Evolutionary conservation across 345 rosid genomes (phyloP).

Genomic region (Citrus unshiu): DNA sequence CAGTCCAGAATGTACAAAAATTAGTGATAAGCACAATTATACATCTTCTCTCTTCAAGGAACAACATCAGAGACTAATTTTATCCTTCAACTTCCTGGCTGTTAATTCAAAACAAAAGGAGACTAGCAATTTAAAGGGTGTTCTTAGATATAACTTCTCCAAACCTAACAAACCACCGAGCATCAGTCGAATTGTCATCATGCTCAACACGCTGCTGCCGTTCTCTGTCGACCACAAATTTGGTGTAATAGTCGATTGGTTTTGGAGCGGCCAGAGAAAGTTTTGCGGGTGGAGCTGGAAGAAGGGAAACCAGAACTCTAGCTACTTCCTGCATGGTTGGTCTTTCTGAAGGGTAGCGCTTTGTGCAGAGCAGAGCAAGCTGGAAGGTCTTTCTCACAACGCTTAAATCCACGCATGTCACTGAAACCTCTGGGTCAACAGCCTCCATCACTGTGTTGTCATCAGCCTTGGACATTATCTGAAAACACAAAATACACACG

Average conservation of each 20-base stretch:
- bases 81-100: background rate
- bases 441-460: constrained; percentile 88
- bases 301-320: constrained; percentile 58
- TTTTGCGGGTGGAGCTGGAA: constrained; percentile 52
- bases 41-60: background rate
- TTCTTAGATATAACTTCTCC: constrained; percentile 67
- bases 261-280: constrained; percentile 24
- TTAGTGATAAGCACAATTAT: background rate
- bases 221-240: constrained; percentile 41
- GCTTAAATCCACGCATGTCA: constrained; percentile 65
- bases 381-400: constrained; percentile 69
- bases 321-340: constrained; percentile 94
- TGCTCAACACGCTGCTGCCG: constrained; percentile 21
- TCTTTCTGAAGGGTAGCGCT: constrained; percentile 63
- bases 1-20: constrained; percentile 7
- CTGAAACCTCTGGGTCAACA: constrained; percentile 81
- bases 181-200: constrained; percentile 49
- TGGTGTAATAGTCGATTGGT: constrained; percentile 37
- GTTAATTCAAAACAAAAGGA: background rate
- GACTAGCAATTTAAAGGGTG: constrained; percentile 30
- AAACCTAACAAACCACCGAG: constrained; percentile 70
- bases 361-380: constrained; percentile 79
- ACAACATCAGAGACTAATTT: background rate
- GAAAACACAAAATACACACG: background rate
- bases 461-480: constrained; percentile 78